Percentiles rank a stretch among this genome's conserved stretches.
Evolutionary conservation across 768 basidiomycete species (phyloP).

Genomic region (Candolleomyces efflorescens): DNA sequence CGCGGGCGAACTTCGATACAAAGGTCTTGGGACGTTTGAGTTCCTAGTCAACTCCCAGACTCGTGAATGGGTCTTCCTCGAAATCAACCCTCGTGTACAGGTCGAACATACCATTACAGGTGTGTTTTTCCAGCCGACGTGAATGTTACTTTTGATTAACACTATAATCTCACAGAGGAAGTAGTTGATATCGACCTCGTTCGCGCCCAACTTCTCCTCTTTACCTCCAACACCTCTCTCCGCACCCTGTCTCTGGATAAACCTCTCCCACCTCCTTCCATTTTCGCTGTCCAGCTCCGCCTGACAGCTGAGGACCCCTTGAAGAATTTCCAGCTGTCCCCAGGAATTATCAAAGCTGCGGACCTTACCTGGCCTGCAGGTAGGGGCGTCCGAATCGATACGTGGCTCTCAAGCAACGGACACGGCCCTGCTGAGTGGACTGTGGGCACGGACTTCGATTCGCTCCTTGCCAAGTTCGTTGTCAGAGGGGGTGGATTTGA

Average conservation of each 20-base stretch:
- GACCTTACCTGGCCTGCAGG: constrained; percentile 70
- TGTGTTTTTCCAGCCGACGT: no score
- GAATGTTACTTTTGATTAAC: no score
- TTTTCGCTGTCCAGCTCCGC: constrained; percentile 83
- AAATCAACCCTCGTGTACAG: constrained; percentile 89
- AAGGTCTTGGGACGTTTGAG: constrained; percentile 87
- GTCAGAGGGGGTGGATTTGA: constrained; percentile 78
- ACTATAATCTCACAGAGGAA: constrained; percentile 72
- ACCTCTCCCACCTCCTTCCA: constrained; percentile 64
- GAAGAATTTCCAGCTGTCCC: constrained; percentile 74
- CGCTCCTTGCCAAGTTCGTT: constrained; percentile 80
- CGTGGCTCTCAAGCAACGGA: constrained; percentile 76
- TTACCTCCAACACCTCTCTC: constrained; percentile 62
- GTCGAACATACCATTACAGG: constrained; percentile 93
- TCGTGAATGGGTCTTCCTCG: constrained; percentile 82
- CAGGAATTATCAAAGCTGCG: constrained; percentile 77
- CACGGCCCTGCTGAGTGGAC: constrained; percentile 37
- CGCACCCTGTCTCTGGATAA: constrained; percentile 66
- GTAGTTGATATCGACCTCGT: constrained; percentile 88
- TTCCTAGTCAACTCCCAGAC: constrained; percentile 74
- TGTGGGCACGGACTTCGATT: constrained; percentile 78
- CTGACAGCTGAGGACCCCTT: constrained; percentile 87
- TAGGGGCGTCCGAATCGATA: constrained; percentile 82
- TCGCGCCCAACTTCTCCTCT: constrained; percentile 85
- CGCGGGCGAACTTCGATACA: constrained; percentile 69